Conservation (phyloP, 129 eudicot species). For the carrot (Daucus carota) region DNA sequence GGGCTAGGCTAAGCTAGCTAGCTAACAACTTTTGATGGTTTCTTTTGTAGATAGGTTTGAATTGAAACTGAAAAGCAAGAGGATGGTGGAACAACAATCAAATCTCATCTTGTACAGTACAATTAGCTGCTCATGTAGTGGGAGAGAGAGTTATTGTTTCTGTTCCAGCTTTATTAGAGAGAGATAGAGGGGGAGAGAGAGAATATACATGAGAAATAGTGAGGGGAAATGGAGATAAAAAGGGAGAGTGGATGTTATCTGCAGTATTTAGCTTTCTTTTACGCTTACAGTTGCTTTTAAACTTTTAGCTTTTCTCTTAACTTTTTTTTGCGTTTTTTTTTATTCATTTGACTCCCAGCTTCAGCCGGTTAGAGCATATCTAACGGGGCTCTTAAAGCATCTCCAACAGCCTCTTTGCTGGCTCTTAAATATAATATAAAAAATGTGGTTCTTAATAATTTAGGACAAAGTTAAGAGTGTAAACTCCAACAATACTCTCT, state of each 20-base stretch:
- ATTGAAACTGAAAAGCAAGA: too few relatives aligned
- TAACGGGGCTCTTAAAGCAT: too few relatives aligned
- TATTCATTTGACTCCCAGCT: slow-evolving; percentile 41
- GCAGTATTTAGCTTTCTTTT: slow-evolving; percentile 49
- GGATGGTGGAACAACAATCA: slow-evolving; percentile 15
- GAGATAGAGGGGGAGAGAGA: slow-evolving; percentile 1
- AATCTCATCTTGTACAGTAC: background rate
- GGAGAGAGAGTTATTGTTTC: slow-evolving; percentile 17
- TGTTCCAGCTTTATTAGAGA: slow-evolving; percentile 32
- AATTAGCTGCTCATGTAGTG: background rate
- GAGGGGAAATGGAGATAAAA: slow-evolving; percentile 7
- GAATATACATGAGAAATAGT: background rate
- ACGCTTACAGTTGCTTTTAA: slow-evolving; percentile 16
- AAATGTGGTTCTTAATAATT: too few relatives aligned
- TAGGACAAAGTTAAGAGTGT: too few relatives aligned
- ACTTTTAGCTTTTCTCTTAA: slow-evolving; percentile 46
- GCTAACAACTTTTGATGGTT: slow-evolving; percentile 19
- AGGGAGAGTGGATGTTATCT: slow-evolving; percentile 29
- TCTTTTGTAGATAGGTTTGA: background rate
- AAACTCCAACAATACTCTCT: too few relatives aligned
- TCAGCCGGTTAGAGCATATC: too few relatives aligned
- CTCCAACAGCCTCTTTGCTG: too few relatives aligned
- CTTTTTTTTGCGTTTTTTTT: slow-evolving; percentile 35
- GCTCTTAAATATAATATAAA: too few relatives aligned
- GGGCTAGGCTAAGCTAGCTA: slow-evolving; percentile 18